Evolutionary conservation across 2,329 filamentous ascomycete species (phyloP), one percentile per base, ranked within the genome.

Genomic region (Seiridium cupressi): DNA sequence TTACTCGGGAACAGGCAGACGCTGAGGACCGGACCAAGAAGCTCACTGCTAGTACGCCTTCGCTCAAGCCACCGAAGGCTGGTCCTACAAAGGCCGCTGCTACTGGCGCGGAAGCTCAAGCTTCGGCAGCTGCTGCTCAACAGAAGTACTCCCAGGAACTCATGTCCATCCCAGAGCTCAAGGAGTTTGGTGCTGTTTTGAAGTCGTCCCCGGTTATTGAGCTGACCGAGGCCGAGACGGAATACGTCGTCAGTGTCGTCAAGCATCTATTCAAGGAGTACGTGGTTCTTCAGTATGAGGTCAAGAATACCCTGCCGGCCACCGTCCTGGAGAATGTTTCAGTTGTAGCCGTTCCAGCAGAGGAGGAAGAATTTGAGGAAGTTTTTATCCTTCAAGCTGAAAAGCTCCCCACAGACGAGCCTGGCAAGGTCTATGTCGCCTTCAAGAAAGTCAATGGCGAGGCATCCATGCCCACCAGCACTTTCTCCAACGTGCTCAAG

Each of bases 251-350:
- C 62, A 88, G 85, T 42, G 89, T 95, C 31, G 86, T 97, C 76
- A 99, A 99, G 82, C 95, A 99, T 74, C 88, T 99, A 70, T 99
- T 97, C 88, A 96, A 96, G 79, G 92, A 97, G 74, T 92, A 98
- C 72, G 82, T 99, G 71, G 94, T 99, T 40, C 80, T 99, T 58
- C 95, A 99, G 73, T 99, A 95, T 76, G 92, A 98, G 73, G 88
- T 99, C 75, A 98, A 96, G 84, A 99, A 99, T 81, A 99, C 95
- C 2, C 83, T 99, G 9, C 89, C 92, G 10, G 92, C 93, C 62
- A 96, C 93, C 13, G 86, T 99, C 35, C 83, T 98, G 40, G 92
- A 97, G 73, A 92, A 96, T 63, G 92, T 96, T 13, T 92, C 91
- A 0, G 87, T 97, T 44, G 84, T 93, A 18, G 90, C 90, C 36